Conservation (phyloP, 768 basidiomycete species). For the Dioszegia aurantiaca region DNA sequence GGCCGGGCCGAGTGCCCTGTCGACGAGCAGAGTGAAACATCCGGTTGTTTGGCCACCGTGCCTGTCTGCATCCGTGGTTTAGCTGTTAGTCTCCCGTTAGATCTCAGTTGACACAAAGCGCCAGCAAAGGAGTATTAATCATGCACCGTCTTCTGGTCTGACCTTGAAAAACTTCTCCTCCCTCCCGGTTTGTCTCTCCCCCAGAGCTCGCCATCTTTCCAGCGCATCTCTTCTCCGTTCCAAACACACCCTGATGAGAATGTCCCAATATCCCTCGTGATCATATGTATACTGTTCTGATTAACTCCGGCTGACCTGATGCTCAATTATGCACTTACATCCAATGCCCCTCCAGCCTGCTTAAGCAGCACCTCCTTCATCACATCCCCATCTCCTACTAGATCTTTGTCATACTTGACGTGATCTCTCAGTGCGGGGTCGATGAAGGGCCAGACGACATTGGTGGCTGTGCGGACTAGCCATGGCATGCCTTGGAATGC, state of each 20-base stretch:
- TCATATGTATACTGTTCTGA: conserved; percentile 34
- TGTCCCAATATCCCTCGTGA: conserved; percentile 40
- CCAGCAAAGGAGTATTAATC: too few species aligned
- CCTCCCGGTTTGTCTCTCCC: conserved; percentile 24
- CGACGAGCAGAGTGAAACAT: too few species aligned
- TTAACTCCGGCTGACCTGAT: conserved; percentile 5
- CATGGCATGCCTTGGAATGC: conserved; percentile 44
- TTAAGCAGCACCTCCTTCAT: conserved; percentile 29
- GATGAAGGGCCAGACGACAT: conserved; percentile 51
- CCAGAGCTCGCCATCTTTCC: conserved; percentile 25
- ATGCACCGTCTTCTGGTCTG: conserved; percentile 1
- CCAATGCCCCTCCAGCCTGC: conserved; percentile 44
- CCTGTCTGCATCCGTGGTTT: too few species aligned
- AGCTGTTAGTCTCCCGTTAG: too few species aligned
- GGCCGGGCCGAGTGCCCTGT: too few species aligned
- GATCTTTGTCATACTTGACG: conserved; percentile 27
- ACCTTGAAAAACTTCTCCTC: conserved; percentile 20
- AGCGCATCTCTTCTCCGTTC: conserved; percentile 22
- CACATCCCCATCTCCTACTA: conserved; percentile 14
- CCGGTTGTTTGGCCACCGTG: too few species aligned
- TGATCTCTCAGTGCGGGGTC: conserved; percentile 37
- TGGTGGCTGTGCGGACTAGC: conserved; percentile 43
- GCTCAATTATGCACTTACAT: too few species aligned
- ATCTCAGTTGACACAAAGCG: too few species aligned
- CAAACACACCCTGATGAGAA: conserved; percentile 29